A percentile compares a stretch with the other conserved stretches of the same genome.
Conservation (phyloP, 306 rosid species). For the Malus sieversii region DNA sequence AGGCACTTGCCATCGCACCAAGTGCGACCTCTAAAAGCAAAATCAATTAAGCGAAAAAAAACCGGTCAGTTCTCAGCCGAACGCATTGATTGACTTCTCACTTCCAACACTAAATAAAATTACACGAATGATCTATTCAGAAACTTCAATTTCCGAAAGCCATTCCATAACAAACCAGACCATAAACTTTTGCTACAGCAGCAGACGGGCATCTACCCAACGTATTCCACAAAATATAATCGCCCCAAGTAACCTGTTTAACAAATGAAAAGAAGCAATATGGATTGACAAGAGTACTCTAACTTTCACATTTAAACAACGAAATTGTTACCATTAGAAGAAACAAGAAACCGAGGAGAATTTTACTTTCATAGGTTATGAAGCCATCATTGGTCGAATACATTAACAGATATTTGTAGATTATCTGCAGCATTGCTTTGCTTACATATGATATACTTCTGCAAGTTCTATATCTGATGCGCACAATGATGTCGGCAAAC, state of each 20-base stretch:
- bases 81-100: background rate
- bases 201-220: slow-evolving; percentile 76
- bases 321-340: background rate
- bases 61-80: background rate
- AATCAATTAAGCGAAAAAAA: background rate
- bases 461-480: background rate
- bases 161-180: background rate
- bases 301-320: background rate
- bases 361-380: background rate
- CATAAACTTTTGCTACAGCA: slow-evolving; percentile 26
- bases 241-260: slow-evolving; percentile 68
- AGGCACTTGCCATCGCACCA: too few species aligned
- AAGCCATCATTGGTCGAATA: background rate
- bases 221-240: slow-evolving; percentile 91
- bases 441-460: background rate
- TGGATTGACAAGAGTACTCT: background rate
- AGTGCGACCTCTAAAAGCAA: background rate
- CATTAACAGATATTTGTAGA: background rate
- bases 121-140: background rate
- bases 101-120: background rate
- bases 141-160: background rate
- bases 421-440: background rate
- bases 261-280: background rate
- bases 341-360: background rate
- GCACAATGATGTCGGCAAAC: background rate